A percentile compares a stretch with the other conserved stretches of the same genome.
Evolutionary conservation across 2,329 filamentous ascomycete genomes (phyloP).

Genomic region (Stachybotrys echinatus): DNA sequence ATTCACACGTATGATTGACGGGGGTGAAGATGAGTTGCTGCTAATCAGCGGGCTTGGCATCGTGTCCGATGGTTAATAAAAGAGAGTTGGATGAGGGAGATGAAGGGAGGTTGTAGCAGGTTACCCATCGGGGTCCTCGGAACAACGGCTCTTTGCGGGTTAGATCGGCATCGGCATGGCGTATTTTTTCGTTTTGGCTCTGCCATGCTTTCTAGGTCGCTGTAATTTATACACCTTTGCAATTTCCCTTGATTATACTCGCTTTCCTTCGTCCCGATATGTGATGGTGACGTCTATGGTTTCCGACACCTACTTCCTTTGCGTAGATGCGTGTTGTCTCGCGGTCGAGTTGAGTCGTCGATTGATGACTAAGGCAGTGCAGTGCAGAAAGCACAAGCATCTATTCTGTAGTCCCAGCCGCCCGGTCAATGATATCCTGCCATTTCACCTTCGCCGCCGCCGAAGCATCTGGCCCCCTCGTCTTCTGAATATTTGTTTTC

Average conservation of each 20-base stretch:
- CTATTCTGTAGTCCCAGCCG: too few relatives aligned
- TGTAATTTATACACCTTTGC: constrained; percentile 60
- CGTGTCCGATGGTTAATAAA: constrained; percentile 34
- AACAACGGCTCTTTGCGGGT: constrained; percentile 37
- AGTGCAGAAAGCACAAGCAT: too few relatives aligned
- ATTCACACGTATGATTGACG: constrained; percentile 27
- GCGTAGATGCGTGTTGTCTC: too few relatives aligned
- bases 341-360: too few relatives aligned
- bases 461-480: too few relatives aligned
- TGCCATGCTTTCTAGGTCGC: constrained; percentile 46
- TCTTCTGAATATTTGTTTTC: too few relatives aligned
- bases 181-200: constrained; percentile 38
- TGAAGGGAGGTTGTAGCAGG: constrained; percentile 37
- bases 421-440: too few relatives aligned
- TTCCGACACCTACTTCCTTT: too few relatives aligned
- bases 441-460: too few relatives aligned
- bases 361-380: too few relatives aligned
- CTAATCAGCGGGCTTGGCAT: constrained; percentile 30
- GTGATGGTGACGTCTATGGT: too few relatives aligned
- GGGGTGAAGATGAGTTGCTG: constrained; percentile 20
- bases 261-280: not conserved
- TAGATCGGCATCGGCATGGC: constrained; percentile 46
- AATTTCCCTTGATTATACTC: constrained; percentile 40
- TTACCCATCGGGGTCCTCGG: constrained; percentile 31
- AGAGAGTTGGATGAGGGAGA: constrained; percentile 28